These are phyloP conservation scores for Steccherinum ochraceum DNA, from an alignment of 768 basidiomycete genomes.

Conservation along the genomic window DNA sequence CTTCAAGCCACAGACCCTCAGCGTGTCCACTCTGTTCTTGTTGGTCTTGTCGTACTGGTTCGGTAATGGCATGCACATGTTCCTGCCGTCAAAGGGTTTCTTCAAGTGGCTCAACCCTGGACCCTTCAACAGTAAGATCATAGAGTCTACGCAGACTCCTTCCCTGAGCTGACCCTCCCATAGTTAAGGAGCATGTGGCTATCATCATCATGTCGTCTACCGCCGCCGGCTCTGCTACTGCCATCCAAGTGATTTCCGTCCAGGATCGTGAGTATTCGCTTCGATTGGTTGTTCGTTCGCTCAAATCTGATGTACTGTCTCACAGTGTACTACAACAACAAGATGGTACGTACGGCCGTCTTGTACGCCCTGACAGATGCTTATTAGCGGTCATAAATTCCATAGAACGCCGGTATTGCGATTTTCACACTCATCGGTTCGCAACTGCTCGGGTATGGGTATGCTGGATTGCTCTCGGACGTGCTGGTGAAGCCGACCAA, in stretches of 20 bases:
- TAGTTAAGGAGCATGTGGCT: constrained; percentile 30
- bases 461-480: constrained; percentile 30
- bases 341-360: constrained; percentile 17
- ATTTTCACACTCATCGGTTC: constrained; percentile 31
- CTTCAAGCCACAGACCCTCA: constrained; percentile 43
- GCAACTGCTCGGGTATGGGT: constrained; percentile 29
- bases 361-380: too few relatives aligned
- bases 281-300: background rate
- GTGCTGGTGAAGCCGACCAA: constrained; percentile 48
- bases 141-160: constrained; percentile 8
- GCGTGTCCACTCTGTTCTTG: constrained; percentile 43
- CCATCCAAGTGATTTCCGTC: constrained; percentile 27
- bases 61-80: constrained; percentile 34
- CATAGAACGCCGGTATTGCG: constrained; percentile 22
- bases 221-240: constrained; percentile 25
- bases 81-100: constrained; percentile 23
- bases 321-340: constrained; percentile 34
- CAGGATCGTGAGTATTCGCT: constrained; percentile 20
- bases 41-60: constrained; percentile 48
- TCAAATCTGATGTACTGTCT: too few relatives aligned
- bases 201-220: constrained; percentile 30
- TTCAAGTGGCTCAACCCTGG: constrained; percentile 31
- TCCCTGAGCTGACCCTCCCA: constrained; percentile 3
- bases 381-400: too few relatives aligned
- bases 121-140: constrained; percentile 31